phyloP scores from a whole-genome alignment of 2,329 filamentous ascomycete species.

The Hymenoscyphus scutula region DNA sequence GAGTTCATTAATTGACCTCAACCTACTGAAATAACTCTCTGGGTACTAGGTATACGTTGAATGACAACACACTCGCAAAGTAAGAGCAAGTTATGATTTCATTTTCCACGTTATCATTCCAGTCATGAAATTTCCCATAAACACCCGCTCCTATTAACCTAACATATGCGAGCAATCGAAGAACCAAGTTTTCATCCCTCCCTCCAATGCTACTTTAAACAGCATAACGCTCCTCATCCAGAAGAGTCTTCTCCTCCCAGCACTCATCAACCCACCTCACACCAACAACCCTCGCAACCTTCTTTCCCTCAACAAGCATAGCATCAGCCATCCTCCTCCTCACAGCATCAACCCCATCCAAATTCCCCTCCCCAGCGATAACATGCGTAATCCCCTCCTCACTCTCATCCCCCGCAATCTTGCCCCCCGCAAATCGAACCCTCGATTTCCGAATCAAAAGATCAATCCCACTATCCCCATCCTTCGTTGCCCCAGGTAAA shows the following conservation, averaged over 20 bases:
- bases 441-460: conserved; percentile 52
- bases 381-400: conserved; percentile 67
- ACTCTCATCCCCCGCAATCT: conserved; percentile 49
- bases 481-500: conserved; percentile 33
- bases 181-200: neutral
- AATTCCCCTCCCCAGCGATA: conserved; percentile 51
- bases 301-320: conserved; percentile 25
- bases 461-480: conserved; percentile 30
- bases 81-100: no score
- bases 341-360: conserved; percentile 44
- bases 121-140: neutral
- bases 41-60: no score
- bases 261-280: conserved; percentile 73
- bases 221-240: conserved; percentile 71
- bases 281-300: conserved; percentile 67
- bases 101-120: neutral
- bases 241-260: conserved; percentile 72
- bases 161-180: neutral
- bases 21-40: no score
- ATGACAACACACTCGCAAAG: no score
- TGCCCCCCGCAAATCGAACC: conserved; percentile 68
- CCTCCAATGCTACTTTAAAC: neutral
- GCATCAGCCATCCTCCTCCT: conserved; percentile 46
- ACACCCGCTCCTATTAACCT: neutral
- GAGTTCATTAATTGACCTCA: no score